A percentile compares a stretch with the other conserved stretches of the same genome.
Conservation (phyloP, 1,284 basidiomycete species). For the Apiotrichum akiyoshidainum region DNA sequence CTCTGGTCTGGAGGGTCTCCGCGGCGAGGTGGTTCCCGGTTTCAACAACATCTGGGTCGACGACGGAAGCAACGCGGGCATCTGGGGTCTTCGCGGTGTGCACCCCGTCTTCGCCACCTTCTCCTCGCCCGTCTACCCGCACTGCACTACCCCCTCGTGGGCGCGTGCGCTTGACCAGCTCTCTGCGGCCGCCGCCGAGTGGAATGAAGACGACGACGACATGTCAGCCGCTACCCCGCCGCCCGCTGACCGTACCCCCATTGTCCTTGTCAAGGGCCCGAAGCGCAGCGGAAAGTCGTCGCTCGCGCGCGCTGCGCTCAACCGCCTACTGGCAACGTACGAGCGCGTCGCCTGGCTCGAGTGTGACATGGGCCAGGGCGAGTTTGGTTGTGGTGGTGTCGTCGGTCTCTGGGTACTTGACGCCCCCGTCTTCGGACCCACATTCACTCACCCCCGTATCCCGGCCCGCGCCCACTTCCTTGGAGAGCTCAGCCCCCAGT, state of each 20-base stretch:
- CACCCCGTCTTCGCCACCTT: slow-evolving; percentile 55
- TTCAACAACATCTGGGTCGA: slow-evolving; percentile 47
- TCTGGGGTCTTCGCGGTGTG: slow-evolving; percentile 56
- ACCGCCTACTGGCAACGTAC: slow-evolving; percentile 64
- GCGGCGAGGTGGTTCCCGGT: slow-evolving; percentile 42
- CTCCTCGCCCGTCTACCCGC: slow-evolving; percentile 53
- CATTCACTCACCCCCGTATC: slow-evolving; percentile 73
- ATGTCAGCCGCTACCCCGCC: slow-evolving; percentile 9
- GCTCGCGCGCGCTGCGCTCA: slow-evolving; percentile 71
- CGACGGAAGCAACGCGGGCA: slow-evolving; percentile 20
- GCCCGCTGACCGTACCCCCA: slow-evolving; percentile 28
- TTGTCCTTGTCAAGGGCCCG: slow-evolving; percentile 70
- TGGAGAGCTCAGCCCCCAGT: slow-evolving; percentile 72
- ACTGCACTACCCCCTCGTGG: slow-evolving; percentile 60
- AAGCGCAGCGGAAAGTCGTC: slow-evolving; percentile 90
- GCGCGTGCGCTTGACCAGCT: slow-evolving; percentile 52
- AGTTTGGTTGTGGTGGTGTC: slow-evolving; percentile 83
- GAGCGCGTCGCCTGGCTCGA: slow-evolving; percentile 81
- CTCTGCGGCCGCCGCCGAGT: not conserved
- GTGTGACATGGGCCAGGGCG: slow-evolving; percentile 88
- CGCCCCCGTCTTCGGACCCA: slow-evolving; percentile 68
- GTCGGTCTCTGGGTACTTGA: slow-evolving; percentile 75
- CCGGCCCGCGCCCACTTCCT: slow-evolving; percentile 78
- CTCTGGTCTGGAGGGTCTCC: slow-evolving; percentile 42
- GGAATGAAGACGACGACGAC: slow-evolving; percentile 6